phyloP scores from a whole-genome alignment of 2,329 filamentous ascomycete species.

The Cercospora sesami region DNA sequence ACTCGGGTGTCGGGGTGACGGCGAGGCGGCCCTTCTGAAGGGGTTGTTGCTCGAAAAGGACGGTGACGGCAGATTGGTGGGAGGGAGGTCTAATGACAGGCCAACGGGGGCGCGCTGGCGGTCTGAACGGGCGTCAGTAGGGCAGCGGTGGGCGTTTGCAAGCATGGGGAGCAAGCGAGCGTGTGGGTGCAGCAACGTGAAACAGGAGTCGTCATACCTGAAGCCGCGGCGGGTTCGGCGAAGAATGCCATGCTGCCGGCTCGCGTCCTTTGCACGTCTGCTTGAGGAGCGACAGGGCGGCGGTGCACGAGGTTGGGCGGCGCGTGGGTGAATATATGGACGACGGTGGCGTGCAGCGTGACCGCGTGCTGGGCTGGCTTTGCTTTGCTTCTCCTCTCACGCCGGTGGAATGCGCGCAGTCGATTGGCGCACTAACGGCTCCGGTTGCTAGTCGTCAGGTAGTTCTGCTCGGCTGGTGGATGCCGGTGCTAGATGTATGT shows the following conservation, averaged over 20 bases:
- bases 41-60: constrained; percentile 76
- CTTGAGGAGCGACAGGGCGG: neutral
- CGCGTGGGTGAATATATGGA: neutral
- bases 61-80: constrained; percentile 42
- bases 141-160: constrained; percentile 26
- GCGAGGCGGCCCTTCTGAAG: constrained; percentile 66
- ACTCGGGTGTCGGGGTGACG: constrained; percentile 32
- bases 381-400: constrained; percentile 13
- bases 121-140: constrained; percentile 36
- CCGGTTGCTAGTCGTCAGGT: neutral
- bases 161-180: constrained; percentile 9
- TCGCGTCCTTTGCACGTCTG: neutral
- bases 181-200: constrained; percentile 14
- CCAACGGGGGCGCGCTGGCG: constrained; percentile 46
- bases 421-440: constrained; percentile 7
- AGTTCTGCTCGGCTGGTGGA: constrained; percentile 11
- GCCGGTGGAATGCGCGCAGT: constrained; percentile 3
- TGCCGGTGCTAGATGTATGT: neutral
- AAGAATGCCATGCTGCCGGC: constrained; percentile 19
- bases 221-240: constrained; percentile 16
- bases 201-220: constrained; percentile 26
- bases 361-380: neutral
- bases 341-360: neutral
- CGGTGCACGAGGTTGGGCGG: neutral
- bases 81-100: constrained; percentile 18